phyloP scores from a whole-genome alignment of 1,139 yeast species.

The Hanseniaspora uvarum region DNA sequence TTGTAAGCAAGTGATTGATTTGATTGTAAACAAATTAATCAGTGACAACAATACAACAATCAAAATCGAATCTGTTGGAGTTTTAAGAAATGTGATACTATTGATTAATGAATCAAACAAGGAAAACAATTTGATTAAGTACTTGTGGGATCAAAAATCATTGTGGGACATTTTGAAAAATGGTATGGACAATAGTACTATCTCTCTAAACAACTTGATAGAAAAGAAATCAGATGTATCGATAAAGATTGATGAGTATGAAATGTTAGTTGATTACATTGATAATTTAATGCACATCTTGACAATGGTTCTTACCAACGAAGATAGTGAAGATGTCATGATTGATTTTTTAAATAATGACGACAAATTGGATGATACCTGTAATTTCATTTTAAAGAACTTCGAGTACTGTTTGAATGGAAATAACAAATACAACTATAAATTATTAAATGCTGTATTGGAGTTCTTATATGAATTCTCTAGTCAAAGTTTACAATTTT shows the following conservation, averaged over 20 bases:
- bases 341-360: conserved; percentile 21
- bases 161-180: conserved; percentile 53
- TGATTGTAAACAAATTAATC: conserved; percentile 53
- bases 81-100: conserved; percentile 64
- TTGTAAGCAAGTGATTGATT: conserved; percentile 55
- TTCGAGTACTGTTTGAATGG: conserved; percentile 35
- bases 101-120: conserved; percentile 3
- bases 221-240: conserved; percentile 38
- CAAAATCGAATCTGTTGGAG: conserved; percentile 68
- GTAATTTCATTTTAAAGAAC: conserved; percentile 24
- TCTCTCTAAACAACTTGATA: conserved; percentile 39
- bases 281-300: conserved; percentile 66
- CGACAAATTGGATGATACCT: conserved; percentile 5
- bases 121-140: conserved; percentile 58
- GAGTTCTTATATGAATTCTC: conserved; percentile 20
- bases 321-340: conserved; percentile 32
- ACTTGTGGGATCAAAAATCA: conserved; percentile 60
- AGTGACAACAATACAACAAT: conserved; percentile 64
- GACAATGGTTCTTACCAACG: conserved; percentile 49
- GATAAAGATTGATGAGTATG: conserved; percentile 27
- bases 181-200: conserved; percentile 42
- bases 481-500: conserved; percentile 20
- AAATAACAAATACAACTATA: conserved; percentile 23
- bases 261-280: conserved; percentile 50
- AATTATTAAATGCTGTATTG: conserved; percentile 17